A percentile compares a stretch with the other conserved stretches of the same genome.
These are phyloP conservation scores for Neltuma alba DNA, from an alignment of 306 rosid genomes.

Conservation along the genomic window DNA sequence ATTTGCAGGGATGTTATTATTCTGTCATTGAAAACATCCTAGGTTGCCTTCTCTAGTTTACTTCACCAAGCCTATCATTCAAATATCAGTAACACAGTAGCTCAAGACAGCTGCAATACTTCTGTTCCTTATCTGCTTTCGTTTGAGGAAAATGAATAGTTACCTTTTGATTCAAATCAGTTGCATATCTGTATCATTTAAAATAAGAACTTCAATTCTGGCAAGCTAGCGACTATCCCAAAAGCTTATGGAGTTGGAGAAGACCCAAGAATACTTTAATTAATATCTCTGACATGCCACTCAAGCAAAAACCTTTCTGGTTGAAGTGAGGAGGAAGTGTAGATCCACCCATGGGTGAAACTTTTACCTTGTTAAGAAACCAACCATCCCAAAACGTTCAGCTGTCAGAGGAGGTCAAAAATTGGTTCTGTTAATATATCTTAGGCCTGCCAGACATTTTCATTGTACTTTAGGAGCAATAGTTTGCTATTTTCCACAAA, in stretches of 20 bases:
- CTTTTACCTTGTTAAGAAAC: neutral
- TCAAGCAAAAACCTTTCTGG: neutral
- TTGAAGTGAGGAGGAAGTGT: neutral
- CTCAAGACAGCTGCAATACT: neutral
- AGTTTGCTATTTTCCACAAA: constrained; percentile 24
- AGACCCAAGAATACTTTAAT: neutral
- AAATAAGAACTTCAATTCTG: constrained; percentile 16
- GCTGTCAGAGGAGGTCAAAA: neutral
- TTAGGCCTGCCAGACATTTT: neutral
- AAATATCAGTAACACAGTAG: neutral
- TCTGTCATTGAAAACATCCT: neutral
- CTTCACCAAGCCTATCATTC: neutral
- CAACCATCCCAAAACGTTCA: neutral
- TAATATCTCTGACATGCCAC: neutral
- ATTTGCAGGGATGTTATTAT: neutral
- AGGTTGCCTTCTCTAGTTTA: neutral
- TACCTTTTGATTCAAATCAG: neutral
- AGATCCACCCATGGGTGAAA: neutral
- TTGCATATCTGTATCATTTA: constrained; percentile 11
- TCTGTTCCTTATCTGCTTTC: neutral
- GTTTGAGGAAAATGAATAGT: neutral
- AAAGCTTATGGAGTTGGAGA: neutral
- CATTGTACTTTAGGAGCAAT: neutral
- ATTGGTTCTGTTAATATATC: neutral
- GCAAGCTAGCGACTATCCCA: neutral